These are phyloP conservation scores for Eutypella sp. DNA, from an alignment of 2,329 filamentous ascomycete species.

Conservation along the genomic window DNA sequence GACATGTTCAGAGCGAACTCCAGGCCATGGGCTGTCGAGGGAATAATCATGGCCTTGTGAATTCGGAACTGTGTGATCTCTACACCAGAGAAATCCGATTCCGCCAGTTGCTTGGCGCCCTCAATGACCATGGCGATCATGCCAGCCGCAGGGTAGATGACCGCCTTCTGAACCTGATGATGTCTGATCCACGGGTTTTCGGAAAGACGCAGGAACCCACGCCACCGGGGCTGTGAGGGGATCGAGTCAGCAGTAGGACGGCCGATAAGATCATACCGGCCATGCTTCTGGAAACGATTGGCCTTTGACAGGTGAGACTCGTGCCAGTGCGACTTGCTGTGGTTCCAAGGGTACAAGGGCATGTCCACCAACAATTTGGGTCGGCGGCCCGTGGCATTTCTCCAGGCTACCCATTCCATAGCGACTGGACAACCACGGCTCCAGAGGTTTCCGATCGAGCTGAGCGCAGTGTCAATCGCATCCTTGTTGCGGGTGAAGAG, in stretches of 20 bases:
- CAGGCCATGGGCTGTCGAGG: slow-evolving; percentile 39
- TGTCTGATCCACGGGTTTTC: slow-evolving; percentile 50
- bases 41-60: slow-evolving; percentile 47
- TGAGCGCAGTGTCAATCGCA: slow-evolving; percentile 11
- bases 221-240: slow-evolving; percentile 43
- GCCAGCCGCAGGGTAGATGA: slow-evolving; percentile 47
- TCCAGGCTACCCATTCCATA: slow-evolving; percentile 16
- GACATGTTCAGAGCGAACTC: slow-evolving; percentile 45
- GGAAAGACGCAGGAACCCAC: slow-evolving; percentile 41
- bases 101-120: slow-evolving; percentile 36
- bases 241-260: slow-evolving; percentile 38
- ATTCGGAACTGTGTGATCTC: slow-evolving; percentile 43
- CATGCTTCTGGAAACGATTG: slow-evolving; percentile 38
- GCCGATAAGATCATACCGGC: slow-evolving; percentile 48
- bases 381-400: slow-evolving; percentile 7
- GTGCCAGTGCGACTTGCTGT: slow-evolving; percentile 47
- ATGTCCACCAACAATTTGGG: slow-evolving; percentile 35
- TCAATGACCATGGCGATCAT: slow-evolving; percentile 47
- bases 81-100: slow-evolving; percentile 28
- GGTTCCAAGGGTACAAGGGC: slow-evolving; percentile 52
- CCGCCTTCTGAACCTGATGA: slow-evolving; percentile 45
- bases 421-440: slow-evolving; percentile 10
- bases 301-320: slow-evolving; percentile 43
- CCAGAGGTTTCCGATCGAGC: slow-evolving; percentile 16
- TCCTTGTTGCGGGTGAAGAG: slow-evolving; percentile 12